Evolutionary conservation across 169 alveolate species (phyloP).

Genomic region (Cryptosporidium andersoni): DNA sequence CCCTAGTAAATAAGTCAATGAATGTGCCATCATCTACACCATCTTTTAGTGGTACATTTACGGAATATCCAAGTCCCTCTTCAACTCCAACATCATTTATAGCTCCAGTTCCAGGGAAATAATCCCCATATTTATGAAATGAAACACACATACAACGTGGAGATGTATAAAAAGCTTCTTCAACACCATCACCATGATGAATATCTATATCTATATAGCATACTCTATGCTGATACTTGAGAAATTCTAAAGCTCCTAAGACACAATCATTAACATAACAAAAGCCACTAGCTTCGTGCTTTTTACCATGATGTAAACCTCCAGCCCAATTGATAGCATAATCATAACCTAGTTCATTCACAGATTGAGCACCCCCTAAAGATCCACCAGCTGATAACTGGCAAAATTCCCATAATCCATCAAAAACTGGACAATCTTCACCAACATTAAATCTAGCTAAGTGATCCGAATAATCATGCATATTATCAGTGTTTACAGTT

Average conservation of each 20-base stretch:
- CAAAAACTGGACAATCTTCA: constrained; percentile 92
- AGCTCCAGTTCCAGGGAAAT: constrained; percentile 92
- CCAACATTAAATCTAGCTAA: constrained; percentile 86
- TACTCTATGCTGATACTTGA: constrained; percentile 86
- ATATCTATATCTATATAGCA: constrained; percentile 90
- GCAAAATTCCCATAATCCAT: constrained; percentile 89
- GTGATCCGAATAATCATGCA: constrained; percentile 83
- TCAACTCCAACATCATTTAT: constrained; percentile 87
- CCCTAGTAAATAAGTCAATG: constrained; percentile 82
- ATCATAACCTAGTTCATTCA: constrained; percentile 80
- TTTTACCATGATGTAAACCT: constrained; percentile 91
- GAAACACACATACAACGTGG: constrained; percentile 83
- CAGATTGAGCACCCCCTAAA: constrained; percentile 82
- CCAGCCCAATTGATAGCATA: constrained; percentile 91
- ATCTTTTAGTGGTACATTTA: constrained; percentile 88
- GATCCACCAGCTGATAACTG: constrained; percentile 85
- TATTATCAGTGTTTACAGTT: constrained; percentile 83
- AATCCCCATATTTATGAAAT: constrained; percentile 89
- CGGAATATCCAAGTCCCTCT: constrained; percentile 86
- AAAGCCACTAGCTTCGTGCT: constrained; percentile 89
- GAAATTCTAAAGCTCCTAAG: constrained; percentile 85
- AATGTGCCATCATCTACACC: constrained; percentile 88
- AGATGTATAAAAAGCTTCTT: constrained; percentile 94
- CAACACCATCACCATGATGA: constrained; percentile 98
- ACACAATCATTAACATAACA: constrained; percentile 92